Conservation (phyloP, 371 early-diverging fungal species). For the Mortierella sp. region DNA sequence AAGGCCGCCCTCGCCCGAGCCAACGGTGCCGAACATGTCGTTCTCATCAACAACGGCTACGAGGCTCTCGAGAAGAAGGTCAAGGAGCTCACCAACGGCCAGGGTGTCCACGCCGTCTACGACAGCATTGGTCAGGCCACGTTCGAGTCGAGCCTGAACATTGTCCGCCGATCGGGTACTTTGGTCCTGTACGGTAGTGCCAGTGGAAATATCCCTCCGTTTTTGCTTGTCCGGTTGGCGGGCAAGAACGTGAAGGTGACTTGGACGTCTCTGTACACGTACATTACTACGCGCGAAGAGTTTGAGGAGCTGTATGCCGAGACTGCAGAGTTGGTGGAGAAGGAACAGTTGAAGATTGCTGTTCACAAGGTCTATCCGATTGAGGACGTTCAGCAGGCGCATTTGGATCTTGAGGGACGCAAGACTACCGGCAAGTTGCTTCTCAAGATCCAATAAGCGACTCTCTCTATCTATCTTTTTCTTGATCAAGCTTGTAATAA, state of each 20-base stretch:
- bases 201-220: conserved; percentile 84
- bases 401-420: conserved; percentile 79
- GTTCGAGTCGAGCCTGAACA: conserved; percentile 77
- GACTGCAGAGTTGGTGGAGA: conserved; percentile 66
- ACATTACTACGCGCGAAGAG: conserved; percentile 76
- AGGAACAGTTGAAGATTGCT: conserved; percentile 67
- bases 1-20: conserved; percentile 79
- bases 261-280: conserved; percentile 82
- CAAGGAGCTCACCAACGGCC: conserved; percentile 74
- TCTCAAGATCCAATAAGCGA: conserved; percentile 60
- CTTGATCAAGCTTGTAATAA: too few species aligned
- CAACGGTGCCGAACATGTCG: conserved; percentile 81
- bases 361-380: conserved; percentile 80
- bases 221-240: conserved; percentile 74
- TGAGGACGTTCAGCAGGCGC: conserved; percentile 78
- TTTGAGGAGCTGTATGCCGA: conserved; percentile 68
- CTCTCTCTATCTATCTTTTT: too few species aligned
- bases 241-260: too few species aligned
- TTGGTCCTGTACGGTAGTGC: conserved; percentile 91
- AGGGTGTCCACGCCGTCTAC: conserved; percentile 88
- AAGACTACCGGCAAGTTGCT: conserved; percentile 80
- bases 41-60: conserved; percentile 68
- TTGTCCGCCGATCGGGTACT: conserved; percentile 77
- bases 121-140: conserved; percentile 93
- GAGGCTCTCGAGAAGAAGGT: conserved; percentile 76